Percentiles rank a stretch among this genome's conserved stretches.
Conservation (phyloP, 352 stramenopile species). For the Globisporangium solare region DNA sequence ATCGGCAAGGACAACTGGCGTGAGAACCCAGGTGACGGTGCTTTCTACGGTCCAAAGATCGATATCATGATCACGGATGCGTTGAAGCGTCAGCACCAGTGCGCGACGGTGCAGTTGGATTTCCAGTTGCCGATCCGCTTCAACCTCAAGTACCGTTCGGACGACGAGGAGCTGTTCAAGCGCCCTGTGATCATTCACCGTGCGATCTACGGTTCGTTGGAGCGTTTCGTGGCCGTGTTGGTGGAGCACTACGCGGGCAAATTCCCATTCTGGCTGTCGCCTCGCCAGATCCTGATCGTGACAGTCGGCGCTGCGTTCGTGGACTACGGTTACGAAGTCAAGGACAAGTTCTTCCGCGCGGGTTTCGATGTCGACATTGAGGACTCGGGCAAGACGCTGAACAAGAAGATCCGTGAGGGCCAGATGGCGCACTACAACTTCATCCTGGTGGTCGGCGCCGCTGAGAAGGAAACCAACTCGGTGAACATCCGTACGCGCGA, state of each 20-base stretch:
- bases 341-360: conserved; percentile 87
- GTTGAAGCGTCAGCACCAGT: conserved; percentile 95
- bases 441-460: conserved; percentile 95
- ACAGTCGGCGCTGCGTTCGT: conserved; percentile 92
- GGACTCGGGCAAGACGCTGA: conserved; percentile 93
- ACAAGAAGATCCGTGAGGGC: conserved; percentile 98
- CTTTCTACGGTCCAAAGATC: conserved; percentile 98
- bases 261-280: conserved; percentile 98
- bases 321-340: conserved; percentile 93
- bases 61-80: conserved; percentile 97
- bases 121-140: conserved; percentile 99
- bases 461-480: conserved; percentile 85
- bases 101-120: conserved; percentile 97
- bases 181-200: conserved; percentile 98
- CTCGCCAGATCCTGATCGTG: conserved; percentile 93
- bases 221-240: conserved; percentile 97
- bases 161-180: conserved; percentile 80
- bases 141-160: conserved; percentile 91
- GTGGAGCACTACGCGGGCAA: conserved; percentile 98
- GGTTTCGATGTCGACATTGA: conserved; percentile 97
- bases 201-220: conserved; percentile 97
- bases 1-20: conserved; percentile 88
- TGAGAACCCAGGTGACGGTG: conserved; percentile 94
- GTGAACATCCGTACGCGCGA: conserved; percentile 94
- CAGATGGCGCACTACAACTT: conserved; percentile 98